A percentile compares a stretch with the other conserved stretches of the same genome.
These are phyloP conservation scores for Litchi chinensis DNA, from an alignment of 345 rosid species.

Conservation along the genomic window DNA sequence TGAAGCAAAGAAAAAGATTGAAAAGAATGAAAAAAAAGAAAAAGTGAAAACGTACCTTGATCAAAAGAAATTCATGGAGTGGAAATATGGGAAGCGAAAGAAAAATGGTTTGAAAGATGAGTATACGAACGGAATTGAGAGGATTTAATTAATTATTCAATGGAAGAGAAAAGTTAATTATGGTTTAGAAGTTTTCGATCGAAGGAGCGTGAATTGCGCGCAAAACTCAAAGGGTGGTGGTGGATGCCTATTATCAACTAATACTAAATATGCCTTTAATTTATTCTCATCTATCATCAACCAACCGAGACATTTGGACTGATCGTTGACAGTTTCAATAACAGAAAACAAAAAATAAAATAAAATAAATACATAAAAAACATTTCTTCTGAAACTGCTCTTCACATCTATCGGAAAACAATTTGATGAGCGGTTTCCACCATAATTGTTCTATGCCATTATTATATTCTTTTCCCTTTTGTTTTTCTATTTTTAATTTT, in stretches of 20 bases:
- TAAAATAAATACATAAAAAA: background rate
- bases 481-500: too few species aligned
- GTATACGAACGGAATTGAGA: constrained; percentile 5
- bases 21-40: background rate
- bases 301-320: constrained; percentile 17
- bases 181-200: constrained; percentile 11
- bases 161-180: background rate
- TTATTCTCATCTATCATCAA: background rate
- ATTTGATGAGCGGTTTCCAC: background rate
- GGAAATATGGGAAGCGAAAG: constrained; percentile 16
- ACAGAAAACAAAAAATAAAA: background rate
- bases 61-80: constrained; percentile 21
- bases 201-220: constrained; percentile 41
- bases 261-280: too few species aligned
- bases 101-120: background rate
- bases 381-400: constrained; percentile 14
- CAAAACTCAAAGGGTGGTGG: constrained; percentile 8
- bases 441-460: background rate
- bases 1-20: background rate
- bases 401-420: background rate
- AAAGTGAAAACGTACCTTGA: constrained; percentile 27
- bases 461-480: background rate
- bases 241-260: constrained; percentile 12
- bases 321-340: constrained; percentile 40
- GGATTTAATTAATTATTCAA: too few species aligned